A percentile compares a stretch with the other conserved stretches of the same genome.
phyloP scores from a whole-genome alignment of 2,329 filamentous ascomycete species.

The Ophiosphaerella korrae region DNA sequence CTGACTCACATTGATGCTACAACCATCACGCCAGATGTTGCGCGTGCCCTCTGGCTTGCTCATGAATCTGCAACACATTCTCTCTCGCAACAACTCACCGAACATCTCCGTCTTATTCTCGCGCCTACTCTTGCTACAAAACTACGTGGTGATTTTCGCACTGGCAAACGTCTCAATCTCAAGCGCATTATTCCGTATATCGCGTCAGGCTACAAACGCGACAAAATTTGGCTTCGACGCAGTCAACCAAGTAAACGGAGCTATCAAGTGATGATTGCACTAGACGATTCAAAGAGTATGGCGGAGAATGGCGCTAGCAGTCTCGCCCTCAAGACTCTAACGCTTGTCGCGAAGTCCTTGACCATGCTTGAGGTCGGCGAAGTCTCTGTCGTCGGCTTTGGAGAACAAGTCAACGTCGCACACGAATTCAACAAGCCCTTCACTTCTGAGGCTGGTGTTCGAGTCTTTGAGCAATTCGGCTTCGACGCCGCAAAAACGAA shows the following conservation, averaged over 20 bases:
- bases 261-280: conserved; percentile 96
- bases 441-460: conserved; percentile 78
- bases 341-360: conserved; percentile 84
- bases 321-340: conserved; percentile 90
- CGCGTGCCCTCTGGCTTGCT: conserved; percentile 79
- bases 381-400: conserved; percentile 89
- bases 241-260: conserved; percentile 88
- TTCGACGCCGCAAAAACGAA: conserved; percentile 89
- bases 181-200: conserved; percentile 99
- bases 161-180: conserved; percentile 97
- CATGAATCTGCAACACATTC: conserved; percentile 85
- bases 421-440: conserved; percentile 87
- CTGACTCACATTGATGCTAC: conserved; percentile 68
- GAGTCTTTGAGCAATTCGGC: conserved; percentile 80
- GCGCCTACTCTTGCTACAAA: conserved; percentile 94
- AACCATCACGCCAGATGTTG: conserved; percentile 56
- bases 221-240: conserved; percentile 99
- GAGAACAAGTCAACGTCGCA: conserved; percentile 79
- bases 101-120: conserved; percentile 93
- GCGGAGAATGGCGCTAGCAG: conserved; percentile 76
- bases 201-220: conserved; percentile 94
- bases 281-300: conserved; percentile 96
- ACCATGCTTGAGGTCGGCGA: conserved; percentile 94
- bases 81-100: conserved; percentile 86
- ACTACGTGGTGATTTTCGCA: conserved; percentile 94